Percentiles rank a stretch among this genome's conserved stretches.
These are phyloP conservation scores for Fusarium sp. DNA, from an alignment of 2,329 filamentous ascomycete species.

Conservation along the genomic window DNA sequence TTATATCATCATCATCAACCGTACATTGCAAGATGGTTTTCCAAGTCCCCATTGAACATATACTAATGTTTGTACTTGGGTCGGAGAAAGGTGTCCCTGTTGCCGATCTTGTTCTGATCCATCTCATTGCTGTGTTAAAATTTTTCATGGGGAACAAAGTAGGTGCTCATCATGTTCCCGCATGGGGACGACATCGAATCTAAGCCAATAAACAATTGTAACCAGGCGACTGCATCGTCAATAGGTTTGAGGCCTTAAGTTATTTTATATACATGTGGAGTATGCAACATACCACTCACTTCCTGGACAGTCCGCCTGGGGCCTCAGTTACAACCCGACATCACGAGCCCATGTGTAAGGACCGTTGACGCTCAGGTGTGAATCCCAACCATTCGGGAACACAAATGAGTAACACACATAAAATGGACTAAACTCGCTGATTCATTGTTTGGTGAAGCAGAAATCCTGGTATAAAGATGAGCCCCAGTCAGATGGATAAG, in stretches of 20 bases:
- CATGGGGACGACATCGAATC: too few species aligned
- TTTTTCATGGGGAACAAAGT: too few species aligned
- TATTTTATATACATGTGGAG: background rate
- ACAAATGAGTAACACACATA: slow-evolving; percentile 17
- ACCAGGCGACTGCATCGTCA: too few species aligned
- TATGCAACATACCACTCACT: background rate
- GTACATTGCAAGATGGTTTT: background rate
- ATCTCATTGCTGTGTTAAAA: too few species aligned
- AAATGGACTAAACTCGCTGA: background rate
- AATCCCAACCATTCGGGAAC: slow-evolving; percentile 11
- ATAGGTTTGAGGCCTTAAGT: too few species aligned
- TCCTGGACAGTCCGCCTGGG: background rate
- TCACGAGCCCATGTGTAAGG: background rate
- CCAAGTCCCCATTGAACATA: background rate
- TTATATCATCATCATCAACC: too few species aligned
- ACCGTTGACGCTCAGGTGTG: background rate
- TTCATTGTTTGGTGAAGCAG: background rate
- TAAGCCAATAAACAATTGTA: too few species aligned
- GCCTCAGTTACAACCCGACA: background rate
- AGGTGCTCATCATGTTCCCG: too few species aligned
- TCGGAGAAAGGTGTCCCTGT: too few species aligned
- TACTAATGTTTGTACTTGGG: background rate
- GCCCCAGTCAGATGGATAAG: background rate
- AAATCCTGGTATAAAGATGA: slow-evolving; percentile 13
- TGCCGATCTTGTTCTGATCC: too few species aligned